A percentile compares a stretch with the other conserved stretches of the same genome.
Conservation (phyloP, 2,329 filamentous ascomycete species). For the Teratosphaeriaceae sp. region DNA sequence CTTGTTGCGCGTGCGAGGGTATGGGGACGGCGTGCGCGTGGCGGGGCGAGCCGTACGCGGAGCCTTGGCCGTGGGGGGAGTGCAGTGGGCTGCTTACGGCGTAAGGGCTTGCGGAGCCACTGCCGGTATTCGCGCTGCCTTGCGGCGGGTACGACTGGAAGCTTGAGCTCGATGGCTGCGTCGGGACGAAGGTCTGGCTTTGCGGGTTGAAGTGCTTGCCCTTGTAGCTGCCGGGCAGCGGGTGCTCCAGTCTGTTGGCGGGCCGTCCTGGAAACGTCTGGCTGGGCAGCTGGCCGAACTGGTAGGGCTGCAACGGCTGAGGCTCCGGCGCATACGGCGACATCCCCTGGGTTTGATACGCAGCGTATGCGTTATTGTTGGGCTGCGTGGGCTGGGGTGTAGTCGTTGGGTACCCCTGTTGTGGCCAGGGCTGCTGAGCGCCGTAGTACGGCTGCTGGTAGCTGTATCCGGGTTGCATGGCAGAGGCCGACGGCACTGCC, state of each 20-base stretch:
- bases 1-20: constrained; percentile 11
- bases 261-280: constrained; percentile 63
- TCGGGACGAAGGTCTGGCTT: constrained; percentile 84
- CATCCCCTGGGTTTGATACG: not conserved
- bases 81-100: constrained; percentile 17
- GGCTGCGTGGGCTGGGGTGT: constrained; percentile 20
- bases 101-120: constrained; percentile 8
- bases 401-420: constrained; percentile 22
- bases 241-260: constrained; percentile 69
- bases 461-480: constrained; percentile 4
- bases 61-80: constrained; percentile 26
- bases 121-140: constrained; percentile 11
- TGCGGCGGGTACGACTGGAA: constrained; percentile 20
- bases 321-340: constrained; percentile 24
- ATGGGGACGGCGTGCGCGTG: constrained; percentile 11
- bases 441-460: constrained; percentile 19
- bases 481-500: constrained; percentile 16
- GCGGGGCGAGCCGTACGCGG: constrained; percentile 21
- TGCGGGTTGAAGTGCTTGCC: constrained; percentile 89
- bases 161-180: constrained; percentile 29
- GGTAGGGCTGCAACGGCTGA: constrained; percentile 56
- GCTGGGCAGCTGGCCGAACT: constrained; percentile 70
- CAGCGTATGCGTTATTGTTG: not conserved
- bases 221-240: constrained; percentile 76
- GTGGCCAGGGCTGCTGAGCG: constrained; percentile 21